Conservation (phyloP, 352 stramenopile species). For the Globisporangium ultimum region DNA sequence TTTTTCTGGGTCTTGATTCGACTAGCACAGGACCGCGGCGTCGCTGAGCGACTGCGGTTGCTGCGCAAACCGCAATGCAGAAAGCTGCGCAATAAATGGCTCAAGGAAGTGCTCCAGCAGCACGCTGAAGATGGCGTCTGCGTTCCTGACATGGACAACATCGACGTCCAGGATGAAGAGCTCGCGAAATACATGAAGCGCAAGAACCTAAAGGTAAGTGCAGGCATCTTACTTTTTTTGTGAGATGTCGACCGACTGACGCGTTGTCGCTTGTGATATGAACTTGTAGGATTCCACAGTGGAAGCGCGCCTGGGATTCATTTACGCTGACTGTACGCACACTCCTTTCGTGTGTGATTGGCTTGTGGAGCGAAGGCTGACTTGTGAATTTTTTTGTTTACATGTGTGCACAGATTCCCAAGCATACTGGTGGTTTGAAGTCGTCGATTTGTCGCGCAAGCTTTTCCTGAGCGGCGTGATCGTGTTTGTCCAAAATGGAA, state of each 20-base stretch:
- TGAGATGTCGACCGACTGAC: slow-evolving; percentile 2
- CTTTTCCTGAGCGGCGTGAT: slow-evolving; percentile 73
- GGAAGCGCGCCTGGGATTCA: slow-evolving; percentile 63
- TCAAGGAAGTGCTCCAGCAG: slow-evolving; percentile 49
- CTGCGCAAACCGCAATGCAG: slow-evolving; percentile 39
- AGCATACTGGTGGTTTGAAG: slow-evolving; percentile 81
- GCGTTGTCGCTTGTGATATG: not conserved
- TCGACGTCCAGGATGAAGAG: slow-evolving; percentile 58
- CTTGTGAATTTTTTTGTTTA: slow-evolving; percentile 2
- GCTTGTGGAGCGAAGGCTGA: not conserved
- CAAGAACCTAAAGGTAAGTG: slow-evolving; percentile 60
- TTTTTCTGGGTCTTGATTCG: slow-evolving; percentile 79
- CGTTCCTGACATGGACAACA: slow-evolving; percentile 53
- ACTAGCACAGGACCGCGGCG: slow-evolving; percentile 53
- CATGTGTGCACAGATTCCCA: slow-evolving; percentile 36
- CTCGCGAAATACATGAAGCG: slow-evolving; percentile 71
- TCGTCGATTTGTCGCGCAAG: slow-evolving; percentile 74
- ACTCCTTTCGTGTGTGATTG: not conserved
- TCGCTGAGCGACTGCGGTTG: slow-evolving; percentile 42
- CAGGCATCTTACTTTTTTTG: not conserved
- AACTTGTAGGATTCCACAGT: slow-evolving; percentile 54
- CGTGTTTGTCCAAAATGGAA: slow-evolving; percentile 69
- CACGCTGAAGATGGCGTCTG: slow-evolving; percentile 41
- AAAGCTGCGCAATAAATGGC: slow-evolving; percentile 51
- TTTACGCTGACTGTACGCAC: slow-evolving; percentile 69